phyloP scores from a whole-genome alignment of 495 filamentous ascomycete genomes.

The Xylaria cubensis region DNA sequence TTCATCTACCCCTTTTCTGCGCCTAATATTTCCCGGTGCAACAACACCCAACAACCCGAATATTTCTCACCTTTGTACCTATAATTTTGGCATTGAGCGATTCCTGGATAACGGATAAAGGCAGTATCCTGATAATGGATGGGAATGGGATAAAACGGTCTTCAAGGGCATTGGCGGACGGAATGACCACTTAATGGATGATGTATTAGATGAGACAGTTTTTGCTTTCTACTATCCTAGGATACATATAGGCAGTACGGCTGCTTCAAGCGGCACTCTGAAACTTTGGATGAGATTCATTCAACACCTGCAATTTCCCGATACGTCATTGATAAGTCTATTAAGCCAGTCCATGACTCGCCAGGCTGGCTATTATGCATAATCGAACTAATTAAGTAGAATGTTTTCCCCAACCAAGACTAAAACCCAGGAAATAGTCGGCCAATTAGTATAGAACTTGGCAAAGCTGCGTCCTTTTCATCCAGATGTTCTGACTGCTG shows the following conservation, averaged over 20 bases:
- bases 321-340: neutral
- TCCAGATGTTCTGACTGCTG: neutral
- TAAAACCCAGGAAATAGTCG: neutral
- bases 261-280: neutral
- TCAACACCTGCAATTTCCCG: conserved; percentile 1
- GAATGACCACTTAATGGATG: conserved; percentile 22
- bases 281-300: conserved; percentile 15
- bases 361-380: neutral
- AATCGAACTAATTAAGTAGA: neutral
- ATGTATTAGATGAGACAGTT: conserved; percentile 21
- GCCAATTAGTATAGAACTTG: neutral
- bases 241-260: neutral
- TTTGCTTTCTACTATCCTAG: neutral
- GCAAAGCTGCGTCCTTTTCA: neutral
- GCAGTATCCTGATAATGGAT: conserved; percentile 15
- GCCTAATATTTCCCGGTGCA: neutral
- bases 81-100: conserved; percentile 13
- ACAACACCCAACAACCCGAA: neutral
- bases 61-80: conserved; percentile 2
- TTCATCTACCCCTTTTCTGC: neutral
- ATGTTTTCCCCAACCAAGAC: neutral
- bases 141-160: conserved; percentile 18
- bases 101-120: conserved; percentile 6
- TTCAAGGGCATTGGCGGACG: conserved; percentile 9
- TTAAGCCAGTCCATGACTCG: neutral